Conservation (phyloP, 2,329 filamentous ascomycete genomes). For the Hymenoscyphus albidus region DNA sequence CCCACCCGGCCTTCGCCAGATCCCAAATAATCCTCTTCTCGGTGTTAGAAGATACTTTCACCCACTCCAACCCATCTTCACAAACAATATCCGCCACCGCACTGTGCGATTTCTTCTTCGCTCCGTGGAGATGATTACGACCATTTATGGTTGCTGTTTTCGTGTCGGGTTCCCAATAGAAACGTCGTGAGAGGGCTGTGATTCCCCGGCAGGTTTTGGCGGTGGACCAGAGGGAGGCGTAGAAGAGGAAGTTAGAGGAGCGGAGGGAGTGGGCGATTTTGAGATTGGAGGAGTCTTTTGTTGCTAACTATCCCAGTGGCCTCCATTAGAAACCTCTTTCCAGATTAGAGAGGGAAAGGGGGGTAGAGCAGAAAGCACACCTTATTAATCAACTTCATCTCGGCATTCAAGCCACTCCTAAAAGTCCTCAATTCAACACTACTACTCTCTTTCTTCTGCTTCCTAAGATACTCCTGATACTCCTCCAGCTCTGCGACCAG, state of each 20-base stretch:
- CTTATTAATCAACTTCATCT: slow-evolving; percentile 45
- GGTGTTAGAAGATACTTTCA: slow-evolving; percentile 64
- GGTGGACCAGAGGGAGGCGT: slow-evolving; percentile 58
- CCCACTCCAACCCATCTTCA: slow-evolving; percentile 60
- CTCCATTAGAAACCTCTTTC: slow-evolving; percentile 11
- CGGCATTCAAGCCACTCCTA: slow-evolving; percentile 44
- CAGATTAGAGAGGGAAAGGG: background rate
- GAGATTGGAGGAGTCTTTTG: slow-evolving; percentile 26
- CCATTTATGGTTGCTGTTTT: slow-evolving; percentile 21
- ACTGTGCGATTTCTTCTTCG: slow-evolving; percentile 29
- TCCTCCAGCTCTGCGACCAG: slow-evolving; percentile 44
- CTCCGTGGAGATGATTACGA: slow-evolving; percentile 15
- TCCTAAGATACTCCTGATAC: slow-evolving; percentile 40
- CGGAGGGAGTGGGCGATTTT: slow-evolving; percentile 52
- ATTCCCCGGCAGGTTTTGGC: slow-evolving; percentile 56
- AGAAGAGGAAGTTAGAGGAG: slow-evolving; percentile 64
- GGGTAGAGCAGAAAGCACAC: slow-evolving; percentile 26
- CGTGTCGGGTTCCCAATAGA: slow-evolving; percentile 42
- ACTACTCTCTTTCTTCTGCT: slow-evolving; percentile 42
- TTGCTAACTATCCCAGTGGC: slow-evolving; percentile 21
- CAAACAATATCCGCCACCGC: slow-evolving; percentile 63
- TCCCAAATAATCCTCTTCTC: slow-evolving; percentile 63
- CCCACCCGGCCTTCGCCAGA: slow-evolving; percentile 65
- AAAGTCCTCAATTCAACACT: slow-evolving; percentile 48
- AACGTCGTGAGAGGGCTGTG: slow-evolving; percentile 52